Base-by-base conservation (phyloP, 768 basidiomycete genomes). In the Pseudohyphozyma bogoriensis region DNA sequence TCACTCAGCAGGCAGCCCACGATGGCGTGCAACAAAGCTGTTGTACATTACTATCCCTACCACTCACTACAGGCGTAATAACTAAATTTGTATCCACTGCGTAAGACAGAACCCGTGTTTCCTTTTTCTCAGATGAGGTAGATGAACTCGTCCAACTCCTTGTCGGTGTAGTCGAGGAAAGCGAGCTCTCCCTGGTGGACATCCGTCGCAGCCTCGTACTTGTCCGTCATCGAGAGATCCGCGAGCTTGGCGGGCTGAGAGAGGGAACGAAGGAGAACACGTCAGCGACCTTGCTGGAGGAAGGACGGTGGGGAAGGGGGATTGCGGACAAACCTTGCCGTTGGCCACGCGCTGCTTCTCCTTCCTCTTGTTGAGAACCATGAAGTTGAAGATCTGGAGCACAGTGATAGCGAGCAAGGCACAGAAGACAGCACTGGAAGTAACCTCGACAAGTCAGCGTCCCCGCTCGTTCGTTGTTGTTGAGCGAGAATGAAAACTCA, bases 211-310 rank as follows among this genome's bases (percentile, higher is more conserved):
- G 24, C 29, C 16, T 55, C 53, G 18, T 28, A 42, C 28, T 42
- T 40, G 39, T 26, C n/a, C 24, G 13, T 32, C 37, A 40, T 45
- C 6, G 42, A 55, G 13, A 40, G 29, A 20, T 55, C 53, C 3
- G 7, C 10, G 12, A 74, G 56, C 47, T 65, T 67, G 28, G 68
- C 68, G 7, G 73, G 73, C 57, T n/a, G n/a, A n/a, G n/a, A n/a
- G n/a, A n/a, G n/a, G n/a, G n/a, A n/a, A n/a, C n/a, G n/a, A n/a
- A n/a, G n/a, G n/a, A n/a, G n/a, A n/a, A n/a, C n/a, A n/a, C n/a
- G n/a, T n/a, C n/a, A n/a, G n/a, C n/a, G n/a, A n/a, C n/a, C n/a
- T n/a, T n/a, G n/a, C n/a, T n/a, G n/a, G n/a, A n/a, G n/a, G n/a
- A n/a, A n/a, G n/a, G n/a, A n/a, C n/a, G n/a, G n/a, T n/a, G n/a